These are phyloP conservation scores for Periglandula ipomoeae DNA, from an alignment of 2,329 filamentous ascomycete genomes.

Conservation along the genomic window DNA sequence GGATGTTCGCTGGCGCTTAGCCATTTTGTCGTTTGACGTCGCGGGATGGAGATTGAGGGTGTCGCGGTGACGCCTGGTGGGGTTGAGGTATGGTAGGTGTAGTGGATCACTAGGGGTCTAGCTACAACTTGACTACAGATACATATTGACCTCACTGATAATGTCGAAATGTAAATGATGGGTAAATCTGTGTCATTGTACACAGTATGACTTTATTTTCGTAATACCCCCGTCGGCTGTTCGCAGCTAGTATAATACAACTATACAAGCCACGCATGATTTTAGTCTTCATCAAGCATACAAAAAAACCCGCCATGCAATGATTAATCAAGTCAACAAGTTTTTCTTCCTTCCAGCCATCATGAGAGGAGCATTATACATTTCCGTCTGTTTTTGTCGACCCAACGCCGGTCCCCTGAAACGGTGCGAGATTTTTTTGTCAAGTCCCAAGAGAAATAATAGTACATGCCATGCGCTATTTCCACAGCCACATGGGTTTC, in stretches of 20 bases:
- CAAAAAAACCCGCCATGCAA: constrained; percentile 17
- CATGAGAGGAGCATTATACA: constrained; percentile 40
- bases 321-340: constrained; percentile 1
- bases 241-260: constrained; percentile 2
- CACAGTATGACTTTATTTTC: too few relatives aligned
- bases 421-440: constrained; percentile 10
- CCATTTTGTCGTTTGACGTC: background rate
- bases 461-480: constrained; percentile 10
- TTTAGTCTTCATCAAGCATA: constrained; percentile 9
- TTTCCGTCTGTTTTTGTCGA: constrained; percentile 11
- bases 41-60: background rate
- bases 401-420: constrained; percentile 25
- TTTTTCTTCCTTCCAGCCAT: constrained; percentile 15
- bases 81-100: too few relatives aligned
- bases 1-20: constrained; percentile 8
- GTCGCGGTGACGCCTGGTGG: background rate
- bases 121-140: too few relatives aligned
- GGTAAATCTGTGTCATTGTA: background rate
- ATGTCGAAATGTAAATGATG: too few relatives aligned
- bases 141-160: too few relatives aligned
- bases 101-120: too few relatives aligned
- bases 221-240: too few relatives aligned
- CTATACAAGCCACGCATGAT: background rate
- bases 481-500: constrained; percentile 3
- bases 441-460: constrained; percentile 10